These are phyloP conservation scores for Sparassis latifolia DNA, from an alignment of 1,284 basidiomycete genomes.

Conservation along the genomic window DNA sequence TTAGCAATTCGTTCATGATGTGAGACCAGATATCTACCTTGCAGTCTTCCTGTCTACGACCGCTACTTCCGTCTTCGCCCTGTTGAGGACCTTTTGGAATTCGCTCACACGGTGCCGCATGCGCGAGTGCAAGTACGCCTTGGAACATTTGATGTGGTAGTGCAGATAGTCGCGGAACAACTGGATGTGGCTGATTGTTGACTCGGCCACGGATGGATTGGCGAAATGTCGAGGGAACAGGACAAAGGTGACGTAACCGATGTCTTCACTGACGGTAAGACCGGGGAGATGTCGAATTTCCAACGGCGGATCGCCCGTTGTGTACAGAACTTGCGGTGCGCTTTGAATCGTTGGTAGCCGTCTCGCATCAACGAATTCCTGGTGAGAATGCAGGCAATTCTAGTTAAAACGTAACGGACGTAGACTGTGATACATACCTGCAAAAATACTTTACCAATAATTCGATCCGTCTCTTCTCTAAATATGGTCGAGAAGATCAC, in stretches of 20 bases:
- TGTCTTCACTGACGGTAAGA: conserved; percentile 81
- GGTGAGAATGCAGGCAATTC: not conserved
- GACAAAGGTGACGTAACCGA: conserved; percentile 98
- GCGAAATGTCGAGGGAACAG: conserved; percentile 95
- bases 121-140: conserved; percentile 98
- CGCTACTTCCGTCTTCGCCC: conserved; percentile 93
- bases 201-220: conserved; percentile 65
- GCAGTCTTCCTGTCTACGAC: conserved; percentile 89
- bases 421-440: conserved; percentile 49
- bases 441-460: conserved; percentile 95
- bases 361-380: conserved; percentile 99
- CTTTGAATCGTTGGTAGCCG: conserved; percentile 91
- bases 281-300: conserved; percentile 88
- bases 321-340: conserved; percentile 97
- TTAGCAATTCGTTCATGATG: not conserved
- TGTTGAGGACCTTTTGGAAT: conserved; percentile 96
- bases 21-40: conserved; percentile 45
- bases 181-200: conserved; percentile 93
- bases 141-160: conserved; percentile 99
- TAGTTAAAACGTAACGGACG: not conserved
- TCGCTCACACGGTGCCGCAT: conserved; percentile 95
- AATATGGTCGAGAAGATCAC: conserved; percentile 98
- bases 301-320: conserved; percentile 90
- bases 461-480: conserved; percentile 95
- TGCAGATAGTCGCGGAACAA: conserved; percentile 98